A percentile compares a stretch with the other conserved stretches of the same genome.
phyloP scores from a whole-genome alignment of 2,329 filamentous ascomycete species.

The Piedraia hortae region DNA sequence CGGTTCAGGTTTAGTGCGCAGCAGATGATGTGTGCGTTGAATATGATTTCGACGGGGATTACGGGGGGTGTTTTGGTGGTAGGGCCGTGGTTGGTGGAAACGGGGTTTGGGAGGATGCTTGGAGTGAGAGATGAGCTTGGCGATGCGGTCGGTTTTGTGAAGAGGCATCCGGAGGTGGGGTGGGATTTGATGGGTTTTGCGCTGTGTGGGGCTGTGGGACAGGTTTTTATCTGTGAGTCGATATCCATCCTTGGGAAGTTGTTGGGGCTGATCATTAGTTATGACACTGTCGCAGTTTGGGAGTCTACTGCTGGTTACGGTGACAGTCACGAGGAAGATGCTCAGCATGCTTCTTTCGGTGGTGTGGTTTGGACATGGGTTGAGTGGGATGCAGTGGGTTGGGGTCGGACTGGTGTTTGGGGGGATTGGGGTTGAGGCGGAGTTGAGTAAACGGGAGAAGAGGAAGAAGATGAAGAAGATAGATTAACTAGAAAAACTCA shows the following conservation, averaged over 20 bases:
- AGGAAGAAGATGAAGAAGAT: constrained; percentile 39
- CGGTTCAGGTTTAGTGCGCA: constrained; percentile 59
- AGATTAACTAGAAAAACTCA: too few relatives aligned
- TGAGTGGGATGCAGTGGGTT: constrained; percentile 75
- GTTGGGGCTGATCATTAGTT: constrained; percentile 4
- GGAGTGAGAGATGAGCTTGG: constrained; percentile 38
- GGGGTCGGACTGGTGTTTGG: constrained; percentile 85
- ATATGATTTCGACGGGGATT: constrained; percentile 56
- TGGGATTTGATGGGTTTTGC: constrained; percentile 76
- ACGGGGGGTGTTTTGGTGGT: constrained; percentile 51
- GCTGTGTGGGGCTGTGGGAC: constrained; percentile 69
- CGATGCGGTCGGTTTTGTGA: constrained; percentile 58
- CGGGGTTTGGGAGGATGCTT: constrained; percentile 15
- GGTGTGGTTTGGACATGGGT: constrained; percentile 69
- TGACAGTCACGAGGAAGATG: constrained; percentile 97
- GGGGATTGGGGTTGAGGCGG: constrained; percentile 72
- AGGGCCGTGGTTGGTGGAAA: constrained; percentile 52
- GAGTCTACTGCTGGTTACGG: constrained; percentile 72
- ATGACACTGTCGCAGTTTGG: constrained; percentile 69
- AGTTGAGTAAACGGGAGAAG: constrained; percentile 62
- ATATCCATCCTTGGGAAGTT: background rate
- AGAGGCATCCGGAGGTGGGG: constrained; percentile 51
- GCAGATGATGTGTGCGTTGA: constrained; percentile 99
- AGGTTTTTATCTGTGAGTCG: constrained; percentile 58
- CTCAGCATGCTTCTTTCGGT: constrained; percentile 95